A percentile compares a stretch with the other conserved stretches of the same genome.
These are phyloP conservation scores for Sphenostylis stenocarpa DNA, from an alignment of 306 rosid species.

Conservation along the genomic window DNA sequence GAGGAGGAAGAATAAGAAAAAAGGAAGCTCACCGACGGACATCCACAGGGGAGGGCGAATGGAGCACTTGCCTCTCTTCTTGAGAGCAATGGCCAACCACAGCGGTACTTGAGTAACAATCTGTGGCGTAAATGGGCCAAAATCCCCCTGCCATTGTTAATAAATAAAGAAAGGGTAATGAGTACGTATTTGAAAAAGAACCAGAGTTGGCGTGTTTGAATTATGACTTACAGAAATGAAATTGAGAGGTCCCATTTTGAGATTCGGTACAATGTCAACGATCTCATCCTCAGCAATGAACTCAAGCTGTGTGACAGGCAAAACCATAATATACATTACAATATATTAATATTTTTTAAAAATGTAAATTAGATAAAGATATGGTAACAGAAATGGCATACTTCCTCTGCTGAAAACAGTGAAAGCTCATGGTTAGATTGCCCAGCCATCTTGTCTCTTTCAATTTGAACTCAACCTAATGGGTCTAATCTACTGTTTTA, in stretches of 20 bases:
- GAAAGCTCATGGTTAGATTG: constrained; percentile 45
- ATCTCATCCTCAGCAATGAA: constrained; percentile 82
- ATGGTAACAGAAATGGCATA: neutral
- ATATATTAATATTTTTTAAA: neutral
- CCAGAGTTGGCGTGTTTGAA: neutral
- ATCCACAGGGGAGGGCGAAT: constrained; percentile 83
- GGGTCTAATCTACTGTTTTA: neutral
- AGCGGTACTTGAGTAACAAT: constrained; percentile 72
- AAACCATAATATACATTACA: constrained; percentile 5
- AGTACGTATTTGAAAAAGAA: neutral
- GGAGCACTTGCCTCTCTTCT: constrained; percentile 84
- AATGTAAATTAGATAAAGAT: neutral
- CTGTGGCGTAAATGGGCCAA: constrained; percentile 86
- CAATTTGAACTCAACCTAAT: constrained; percentile 12
- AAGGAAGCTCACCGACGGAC: constrained; percentile 64
- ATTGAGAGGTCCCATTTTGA: constrained; percentile 80
- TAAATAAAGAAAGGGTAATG: neutral
- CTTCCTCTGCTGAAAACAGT: constrained; percentile 51
- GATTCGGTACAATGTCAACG: constrained; percentile 78
- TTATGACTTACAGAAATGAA: constrained; percentile 59
- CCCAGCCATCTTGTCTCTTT: constrained; percentile 44
- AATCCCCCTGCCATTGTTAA: constrained; percentile 77
- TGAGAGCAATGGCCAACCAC: constrained; percentile 89
- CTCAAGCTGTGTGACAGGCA: constrained; percentile 59
- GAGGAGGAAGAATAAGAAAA: neutral